A percentile compares a stretch with the other conserved stretches of the same genome.
These are phyloP conservation scores for Dryas octopetala DNA, from an alignment of 306 rosid species.

Conservation along the genomic window DNA sequence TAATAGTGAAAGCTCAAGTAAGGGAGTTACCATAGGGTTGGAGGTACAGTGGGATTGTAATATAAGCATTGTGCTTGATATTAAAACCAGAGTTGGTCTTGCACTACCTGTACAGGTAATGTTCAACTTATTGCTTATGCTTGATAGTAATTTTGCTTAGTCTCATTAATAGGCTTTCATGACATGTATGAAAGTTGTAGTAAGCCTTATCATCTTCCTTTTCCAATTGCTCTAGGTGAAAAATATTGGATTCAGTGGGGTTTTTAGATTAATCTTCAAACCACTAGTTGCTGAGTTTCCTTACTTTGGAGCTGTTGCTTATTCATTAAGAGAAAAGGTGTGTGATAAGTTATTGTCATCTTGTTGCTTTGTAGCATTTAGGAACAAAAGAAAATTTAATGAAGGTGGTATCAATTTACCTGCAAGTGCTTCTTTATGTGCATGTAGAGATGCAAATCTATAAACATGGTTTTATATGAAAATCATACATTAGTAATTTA, in stretches of 20 bases:
- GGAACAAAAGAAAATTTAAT: no score
- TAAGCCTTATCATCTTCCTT: conserved; percentile 23
- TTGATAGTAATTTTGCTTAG: neutral
- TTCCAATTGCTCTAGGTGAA: conserved; percentile 74
- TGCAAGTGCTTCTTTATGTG: no score
- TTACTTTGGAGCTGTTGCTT: conserved; percentile 80
- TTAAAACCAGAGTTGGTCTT: conserved; percentile 76
- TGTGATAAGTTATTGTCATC: conserved; percentile 2
- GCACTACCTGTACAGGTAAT: conserved; percentile 83
- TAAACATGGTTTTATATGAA: no score
- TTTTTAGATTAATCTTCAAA: conserved; percentile 95
- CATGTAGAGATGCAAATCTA: no score
- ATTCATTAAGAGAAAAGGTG: conserved; percentile 84
- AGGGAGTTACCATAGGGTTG: conserved; percentile 72
- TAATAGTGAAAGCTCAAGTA: conserved; percentile 56
- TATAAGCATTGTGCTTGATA: conserved; percentile 71
- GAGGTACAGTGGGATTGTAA: conserved; percentile 98
- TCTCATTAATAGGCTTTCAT: neutral
- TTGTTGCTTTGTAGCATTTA: neutral
- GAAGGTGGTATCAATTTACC: no score
- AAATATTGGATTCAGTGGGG: conserved; percentile 97
- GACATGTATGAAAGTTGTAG: neutral
- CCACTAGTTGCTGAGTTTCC: conserved; percentile 88
- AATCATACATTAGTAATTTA: neutral
- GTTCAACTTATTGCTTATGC: conserved; percentile 7